Evolutionary conservation across 768 basidiomycete species (phyloP), one percentile per base, ranked within the genome.

Genomic region (Multifurca ochricompacta): DNA sequence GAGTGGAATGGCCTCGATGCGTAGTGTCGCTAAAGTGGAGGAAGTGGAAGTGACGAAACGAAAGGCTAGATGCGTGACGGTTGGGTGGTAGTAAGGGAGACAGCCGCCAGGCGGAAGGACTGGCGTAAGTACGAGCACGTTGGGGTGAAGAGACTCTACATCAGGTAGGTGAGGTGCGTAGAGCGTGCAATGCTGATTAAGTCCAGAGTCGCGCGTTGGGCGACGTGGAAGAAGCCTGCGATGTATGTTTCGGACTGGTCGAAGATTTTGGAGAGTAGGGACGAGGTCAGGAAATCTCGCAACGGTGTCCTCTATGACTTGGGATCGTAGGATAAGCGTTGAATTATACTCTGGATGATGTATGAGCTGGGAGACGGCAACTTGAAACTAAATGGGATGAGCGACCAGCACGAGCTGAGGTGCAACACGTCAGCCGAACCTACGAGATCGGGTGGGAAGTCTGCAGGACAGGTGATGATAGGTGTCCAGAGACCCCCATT

Each of bases 341-440:
- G 91, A 91, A 65, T 94, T 95, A 66, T 91, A 90, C 64, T 97
- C 94, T 6, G 94, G 94, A 64, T 95, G 91, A 34, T 87, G 78
- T 6, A 92, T 73, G 16, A 95, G 73, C 58, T 90, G 85, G 23
- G 77, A 78, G 30, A 86, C 67, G 0, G 87, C 88, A 1, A 67
- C 64, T 59, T 86, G 79, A 64, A 96, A 96, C 90, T 92, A 52
- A 6, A 56, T n/a, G 23, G 25, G 18, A 51, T 36, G n/a, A 28
- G 48, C n/a, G 19, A 34, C 45, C 25, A 27, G 30, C 16, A n/a
- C 13, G 7, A 16, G 19, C 14, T 13, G 31, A 8, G 28, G 6
- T 31, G 10, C 21, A 9, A 21, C 19, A n/a, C 14, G 48, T 41
- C 13, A 19, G 27, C 28, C 28, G 40, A 11, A 59, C 66, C n/a